Base-by-base conservation (phyloP, 306 rosid species). In the Cicer pinnatifidum region DNA sequence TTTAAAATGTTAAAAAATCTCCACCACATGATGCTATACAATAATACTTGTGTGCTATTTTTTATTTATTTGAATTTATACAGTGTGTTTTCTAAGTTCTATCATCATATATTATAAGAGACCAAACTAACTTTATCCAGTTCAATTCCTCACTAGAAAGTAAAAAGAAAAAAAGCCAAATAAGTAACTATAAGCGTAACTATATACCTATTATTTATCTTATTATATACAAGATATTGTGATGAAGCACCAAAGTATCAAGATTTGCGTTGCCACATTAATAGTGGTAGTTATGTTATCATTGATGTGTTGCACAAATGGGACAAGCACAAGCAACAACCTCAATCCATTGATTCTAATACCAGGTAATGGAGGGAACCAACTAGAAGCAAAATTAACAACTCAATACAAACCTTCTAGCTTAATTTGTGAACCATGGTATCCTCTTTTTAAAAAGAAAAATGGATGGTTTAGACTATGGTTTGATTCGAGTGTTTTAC, bases 341-440 rank as follows among this genome's bases (percentile, higher is more conserved):
- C 89, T 88, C 7, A 82, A 91, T 74, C 98, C 98, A 0, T 37
- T 89, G 66, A 79, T 93, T 75, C 80, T 93, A 15, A 76, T 93
- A 52, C 98, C 98, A 1, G 97, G 98, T 11, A 84, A 33, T 11
- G 98, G 96, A 11, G 98, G 98, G 51, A 93, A 91, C 88, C 98
- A 93, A 76, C 78, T 93, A 15, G 97, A 93, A 76, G 98, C 85
- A 15, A 81, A 83, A 63, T 69, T 91, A 7, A 93, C 83, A 61
- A 3, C 6, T 9, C 72, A 82, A 40, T 93, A 88, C 85, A 79
- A 59, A 69, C 83, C 98, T 17, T 78, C 87, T 5, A 67, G 87
- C 76, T 78, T 85, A 17, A 20, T 82, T 1, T 91, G 98, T 84
- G 68, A 81, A 15, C 82, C 88, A 1, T 92, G 92, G 92, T 78